Evolutionary conservation across 208 protist genomes (phyloP), one percentile per base, ranked within the genome.

Genomic region (Trypanosoma vivax): DNA sequence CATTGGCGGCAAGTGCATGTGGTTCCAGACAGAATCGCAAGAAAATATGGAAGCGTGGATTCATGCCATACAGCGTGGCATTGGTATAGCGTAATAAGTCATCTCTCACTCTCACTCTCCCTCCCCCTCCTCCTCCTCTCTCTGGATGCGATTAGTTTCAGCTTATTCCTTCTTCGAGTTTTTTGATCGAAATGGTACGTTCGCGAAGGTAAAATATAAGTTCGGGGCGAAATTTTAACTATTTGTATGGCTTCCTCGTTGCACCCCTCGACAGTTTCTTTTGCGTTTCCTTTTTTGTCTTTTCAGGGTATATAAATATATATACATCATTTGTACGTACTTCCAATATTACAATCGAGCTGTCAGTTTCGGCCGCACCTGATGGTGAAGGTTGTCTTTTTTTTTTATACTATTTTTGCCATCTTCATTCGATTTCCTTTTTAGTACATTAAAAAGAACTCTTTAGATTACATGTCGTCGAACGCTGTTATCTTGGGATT

Each of bases 21-120:
- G 83, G 79, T 85, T 91, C 40, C 72, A 88, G 50, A 76, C 77
- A 0, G 60, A 46, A 27, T 80, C 83, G 11, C 67, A 76, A n/a
- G 71, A 83, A 42, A 68, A 66, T 23, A 91, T 91, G 83, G 74
- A 91, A 38, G 71, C 70, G 43, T 91, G 83, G 83, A 83, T 91
- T 54, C 70, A 91, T 43, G 52, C 63, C 0, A 84, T 91, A 42
- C 79, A 91, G 52, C 65, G 63, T 16, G 79, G 70, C 25, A 72
- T 91, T 34, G 77, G 83, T 34, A 65, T 88, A 59, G 77, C 73
- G 13, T 91, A 52, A 79, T 42, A 23, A 6, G 46, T 13, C 14
- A 29, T 60, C 14, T 49, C 21, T 23, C 11, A 10, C 29, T 46
- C 21, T 28, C 23, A n/a, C 6, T 28, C 19, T 29, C 6, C 43